Conservation (phyloP, 768 basidiomycete species). For the Termitomyces sp. region DNA sequence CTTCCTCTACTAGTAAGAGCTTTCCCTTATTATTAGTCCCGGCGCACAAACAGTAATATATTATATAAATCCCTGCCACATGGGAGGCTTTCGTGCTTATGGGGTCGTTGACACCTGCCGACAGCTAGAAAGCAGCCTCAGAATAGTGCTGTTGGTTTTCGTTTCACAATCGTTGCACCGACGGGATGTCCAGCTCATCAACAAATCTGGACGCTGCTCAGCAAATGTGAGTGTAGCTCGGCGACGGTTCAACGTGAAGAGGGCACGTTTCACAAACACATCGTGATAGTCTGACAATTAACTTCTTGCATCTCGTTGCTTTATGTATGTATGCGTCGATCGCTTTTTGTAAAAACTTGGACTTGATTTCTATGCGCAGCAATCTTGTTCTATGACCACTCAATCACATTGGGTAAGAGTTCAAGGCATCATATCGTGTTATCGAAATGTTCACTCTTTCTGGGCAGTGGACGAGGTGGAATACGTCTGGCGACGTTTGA, state of each 20-base stretch:
- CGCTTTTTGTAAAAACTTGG: not conserved
- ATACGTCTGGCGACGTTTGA: constrained; percentile 7
- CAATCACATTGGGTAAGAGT: not conserved
- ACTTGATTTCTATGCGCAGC: not conserved
- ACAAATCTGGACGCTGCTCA: not conserved
- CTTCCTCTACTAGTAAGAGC: no score
- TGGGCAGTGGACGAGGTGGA: constrained; percentile 5
- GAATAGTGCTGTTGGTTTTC: not conserved
- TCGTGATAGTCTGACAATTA: not conserved
- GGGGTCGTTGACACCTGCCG: no score
- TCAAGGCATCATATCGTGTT: no score
- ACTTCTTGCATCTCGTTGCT: not conserved
- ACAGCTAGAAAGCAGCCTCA: no score
- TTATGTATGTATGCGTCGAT: not conserved
- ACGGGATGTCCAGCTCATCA: not conserved
- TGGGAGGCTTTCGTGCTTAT: no score
- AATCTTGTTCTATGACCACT: constrained; percentile 1
- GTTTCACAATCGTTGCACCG: not conserved
- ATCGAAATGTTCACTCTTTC: not conserved
- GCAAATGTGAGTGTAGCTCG: not conserved
- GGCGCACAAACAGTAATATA: no score
- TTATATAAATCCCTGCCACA: no score
- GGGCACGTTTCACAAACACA: not conserved
- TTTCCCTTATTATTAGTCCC: no score
- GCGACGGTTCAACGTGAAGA: not conserved